Conservation (phyloP, 768 basidiomycete species). For the Punctularia strigosozonata region DNA sequence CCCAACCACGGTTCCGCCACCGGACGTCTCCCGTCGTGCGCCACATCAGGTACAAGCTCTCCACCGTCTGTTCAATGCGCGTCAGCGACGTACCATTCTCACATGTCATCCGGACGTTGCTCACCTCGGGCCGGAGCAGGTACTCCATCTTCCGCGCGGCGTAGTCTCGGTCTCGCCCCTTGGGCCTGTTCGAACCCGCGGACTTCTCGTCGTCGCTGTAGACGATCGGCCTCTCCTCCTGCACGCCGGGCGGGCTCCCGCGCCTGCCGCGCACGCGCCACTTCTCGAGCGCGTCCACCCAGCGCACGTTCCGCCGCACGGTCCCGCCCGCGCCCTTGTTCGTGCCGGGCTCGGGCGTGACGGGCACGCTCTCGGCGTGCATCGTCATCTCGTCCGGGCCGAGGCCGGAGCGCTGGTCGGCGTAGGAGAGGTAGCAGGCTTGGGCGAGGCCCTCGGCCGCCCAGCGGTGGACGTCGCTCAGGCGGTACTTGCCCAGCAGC, state of each 20-base stretch:
- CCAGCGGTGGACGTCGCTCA: slow-evolving; percentile 61
- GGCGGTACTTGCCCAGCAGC: slow-evolving; percentile 31
- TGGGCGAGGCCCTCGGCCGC: slow-evolving; percentile 67
- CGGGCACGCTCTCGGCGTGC: neutral
- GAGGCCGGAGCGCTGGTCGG: slow-evolving; percentile 57
- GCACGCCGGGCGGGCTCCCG: slow-evolving; percentile 42
- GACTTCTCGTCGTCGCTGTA: slow-evolving; percentile 18
- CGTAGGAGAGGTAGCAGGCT: slow-evolving; percentile 60
- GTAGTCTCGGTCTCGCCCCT: slow-evolving; percentile 35
- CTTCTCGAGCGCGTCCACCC: slow-evolving; percentile 36
- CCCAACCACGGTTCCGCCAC: slow-evolving; percentile 67
- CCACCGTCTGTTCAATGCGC: slow-evolving; percentile 40
- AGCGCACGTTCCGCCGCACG: slow-evolving; percentile 15
- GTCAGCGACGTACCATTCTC: neutral
- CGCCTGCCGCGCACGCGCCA: slow-evolving; percentile 36
- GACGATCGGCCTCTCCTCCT: slow-evolving; percentile 26
- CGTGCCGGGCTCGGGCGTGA: neutral
- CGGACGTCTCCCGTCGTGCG: slow-evolving; percentile 50
- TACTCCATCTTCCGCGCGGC: slow-evolving; percentile 31
- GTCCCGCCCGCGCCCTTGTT: slow-evolving; percentile 3
- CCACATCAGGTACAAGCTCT: slow-evolving; percentile 65
- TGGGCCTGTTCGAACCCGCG: slow-evolving; percentile 7
- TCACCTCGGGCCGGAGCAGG: slow-evolving; percentile 60
- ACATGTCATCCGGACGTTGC: slow-evolving; percentile 9
- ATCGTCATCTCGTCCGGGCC: slow-evolving; percentile 51